Evolutionary conservation across 2,329 filamentous ascomycete genomes (phyloP), one percentile per base, ranked within the genome.

Genomic region (Fusarium verticillioides): DNA sequence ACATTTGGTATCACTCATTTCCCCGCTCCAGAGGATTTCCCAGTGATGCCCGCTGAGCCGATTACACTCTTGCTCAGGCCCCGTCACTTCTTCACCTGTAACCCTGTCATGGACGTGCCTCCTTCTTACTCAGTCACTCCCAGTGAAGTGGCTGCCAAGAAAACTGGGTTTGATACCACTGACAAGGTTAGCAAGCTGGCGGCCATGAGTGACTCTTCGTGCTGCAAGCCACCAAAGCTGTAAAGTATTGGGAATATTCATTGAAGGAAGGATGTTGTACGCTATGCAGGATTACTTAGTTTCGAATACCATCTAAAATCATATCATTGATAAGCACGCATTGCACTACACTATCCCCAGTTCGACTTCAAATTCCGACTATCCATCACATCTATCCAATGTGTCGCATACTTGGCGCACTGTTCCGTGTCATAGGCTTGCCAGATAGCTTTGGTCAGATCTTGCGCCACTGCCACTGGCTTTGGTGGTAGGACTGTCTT

Each of bases 1-100:
- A 97, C 94, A 0, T 98, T 97, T 78, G 95, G 95, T 39, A 87
- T 97, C 44, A 96, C 93, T 1, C 95, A 97, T 81, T 96, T 97
- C 85, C 95, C 95, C 0, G 86, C 93, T 0, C 94, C 95, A 0
- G 95, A 97, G 80, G 95, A 97, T 82, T 97, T 94, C 85, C 95
- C 95, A 34, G 87, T 97, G 74, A 97, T 97, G 95, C 94, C 94
- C 0, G 93, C 90, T 2, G 93, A 95, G 85, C 93, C 94, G 2
- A 95, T 97, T 88, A 94, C 90, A 3, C 85, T 97, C 74, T 86
- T 97, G 39, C 85, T 97, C 47, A 85, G 94, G 34, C 94, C 94
- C 5, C 85, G 94, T 49, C 92, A 97, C 84, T 97, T 97, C 87
- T 97, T 97, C 83, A 84, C 87, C 30, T 87, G 89, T 75, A 97